Percentiles rank a stretch among this genome's conserved stretches.
Conservation (phyloP, 345 rosid species). For the Fremontodendron californicum region DNA sequence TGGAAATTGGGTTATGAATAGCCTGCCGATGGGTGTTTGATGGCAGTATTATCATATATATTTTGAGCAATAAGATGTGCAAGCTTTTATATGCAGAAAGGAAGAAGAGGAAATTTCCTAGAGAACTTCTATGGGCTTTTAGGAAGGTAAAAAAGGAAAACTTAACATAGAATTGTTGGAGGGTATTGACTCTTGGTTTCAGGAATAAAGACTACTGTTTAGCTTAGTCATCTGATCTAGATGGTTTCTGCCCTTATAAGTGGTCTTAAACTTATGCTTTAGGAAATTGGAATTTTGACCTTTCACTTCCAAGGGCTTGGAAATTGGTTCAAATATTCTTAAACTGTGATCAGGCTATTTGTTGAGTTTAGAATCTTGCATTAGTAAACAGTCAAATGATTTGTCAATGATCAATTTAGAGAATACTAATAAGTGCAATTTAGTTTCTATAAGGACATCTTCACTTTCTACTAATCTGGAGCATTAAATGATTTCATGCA, state of each 20-base stretch:
- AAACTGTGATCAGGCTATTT: neutral
- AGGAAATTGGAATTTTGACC: neutral
- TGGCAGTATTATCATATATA: neutral
- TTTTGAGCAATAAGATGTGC: neutral
- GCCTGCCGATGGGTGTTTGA: neutral
- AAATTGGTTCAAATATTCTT: neutral
- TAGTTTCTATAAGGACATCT: neutral
- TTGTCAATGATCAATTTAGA: neutral
- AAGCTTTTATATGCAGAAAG: neutral
- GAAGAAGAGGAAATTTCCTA: neutral
- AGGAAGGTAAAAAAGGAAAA: neutral
- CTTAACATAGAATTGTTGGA: neutral
- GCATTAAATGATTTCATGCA: slow-evolving; percentile 33
- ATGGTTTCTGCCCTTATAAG: slow-evolving; percentile 2
- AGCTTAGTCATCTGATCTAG: neutral
- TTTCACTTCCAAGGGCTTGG: neutral
- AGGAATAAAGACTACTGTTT: neutral
- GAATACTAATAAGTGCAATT: neutral
- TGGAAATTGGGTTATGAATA: neutral
- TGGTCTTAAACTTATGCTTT: neutral
- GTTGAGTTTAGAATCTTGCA: neutral
- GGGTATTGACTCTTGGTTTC: neutral
- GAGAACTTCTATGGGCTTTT: neutral
- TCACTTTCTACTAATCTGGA: neutral
- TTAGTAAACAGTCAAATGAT: neutral